Evolutionary conservation across 2,329 filamentous ascomycete genomes (phyloP).

Genomic region (Nemania sp.): DNA sequence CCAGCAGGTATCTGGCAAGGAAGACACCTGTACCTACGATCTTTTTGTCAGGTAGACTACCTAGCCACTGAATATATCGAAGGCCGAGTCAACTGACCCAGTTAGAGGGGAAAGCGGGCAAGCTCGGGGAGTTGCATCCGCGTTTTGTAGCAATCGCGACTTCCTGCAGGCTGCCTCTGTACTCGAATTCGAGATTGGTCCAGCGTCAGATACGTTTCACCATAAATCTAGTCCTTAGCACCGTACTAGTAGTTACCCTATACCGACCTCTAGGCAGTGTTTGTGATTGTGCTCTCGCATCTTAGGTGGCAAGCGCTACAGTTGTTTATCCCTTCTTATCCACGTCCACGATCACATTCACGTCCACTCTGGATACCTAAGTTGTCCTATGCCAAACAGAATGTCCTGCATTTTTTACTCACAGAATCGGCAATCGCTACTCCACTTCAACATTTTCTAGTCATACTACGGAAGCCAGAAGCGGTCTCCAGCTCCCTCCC

Average conservation of each 20-base stretch:
- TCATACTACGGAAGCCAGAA: neutral
- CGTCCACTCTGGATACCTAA: neutral
- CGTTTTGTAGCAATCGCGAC: constrained; percentile 28
- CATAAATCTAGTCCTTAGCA: constrained; percentile 18
- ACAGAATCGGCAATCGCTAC: neutral
- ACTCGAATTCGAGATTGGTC: constrained; percentile 28
- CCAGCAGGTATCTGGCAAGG: neutral
- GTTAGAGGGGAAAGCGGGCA: constrained; percentile 1
- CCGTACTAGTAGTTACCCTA: no score
- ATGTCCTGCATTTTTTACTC: neutral
- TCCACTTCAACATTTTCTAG: neutral
- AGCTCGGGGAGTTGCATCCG: constrained; percentile 31
- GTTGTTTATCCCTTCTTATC: constrained; percentile 8
- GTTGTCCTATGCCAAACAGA: neutral
- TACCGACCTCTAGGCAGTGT: no score
- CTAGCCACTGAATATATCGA: neutral
- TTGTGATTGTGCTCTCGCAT: constrained; percentile 8
- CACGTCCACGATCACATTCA: neutral
- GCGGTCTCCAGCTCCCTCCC: neutral
- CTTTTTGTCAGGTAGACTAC: neutral
- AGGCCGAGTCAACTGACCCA: neutral
- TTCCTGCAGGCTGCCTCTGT: constrained; percentile 31
- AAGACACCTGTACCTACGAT: neutral
- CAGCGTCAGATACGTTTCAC: constrained; percentile 38
- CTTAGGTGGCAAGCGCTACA: constrained; percentile 11